Evolutionary conservation across 2,329 filamentous ascomycete genomes (phyloP).

Genomic region (Seiridium cupressi): DNA sequence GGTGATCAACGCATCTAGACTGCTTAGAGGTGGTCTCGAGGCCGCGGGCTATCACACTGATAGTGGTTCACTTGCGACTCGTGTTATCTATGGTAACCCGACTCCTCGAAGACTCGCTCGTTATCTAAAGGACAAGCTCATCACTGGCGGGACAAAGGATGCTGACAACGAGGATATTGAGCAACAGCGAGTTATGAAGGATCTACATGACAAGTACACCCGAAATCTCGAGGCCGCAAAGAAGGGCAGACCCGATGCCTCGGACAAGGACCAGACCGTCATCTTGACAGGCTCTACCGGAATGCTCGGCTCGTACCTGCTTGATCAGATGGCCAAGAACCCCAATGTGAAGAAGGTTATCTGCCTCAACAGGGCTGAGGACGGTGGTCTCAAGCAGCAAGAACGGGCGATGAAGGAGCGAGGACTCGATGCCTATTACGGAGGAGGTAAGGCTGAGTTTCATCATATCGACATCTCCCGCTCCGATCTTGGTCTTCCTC

Average conservation of each 20-base stretch:
- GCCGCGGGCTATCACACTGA: constrained; percentile 30
- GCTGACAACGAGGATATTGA: not conserved
- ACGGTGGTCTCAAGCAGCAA: constrained; percentile 39
- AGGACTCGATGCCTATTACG: constrained; percentile 29
- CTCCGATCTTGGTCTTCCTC: constrained; percentile 44
- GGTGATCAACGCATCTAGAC: constrained; percentile 33
- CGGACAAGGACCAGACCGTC: constrained; percentile 22
- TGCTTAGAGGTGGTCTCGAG: constrained; percentile 34
- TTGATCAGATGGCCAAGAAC: constrained; percentile 33
- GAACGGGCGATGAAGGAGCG: constrained; percentile 32
- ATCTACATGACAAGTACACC: constrained; percentile 24
- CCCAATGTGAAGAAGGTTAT: constrained; percentile 39
- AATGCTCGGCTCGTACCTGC: constrained; percentile 46
- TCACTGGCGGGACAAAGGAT: not conserved
- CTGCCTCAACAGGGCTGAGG: constrained; percentile 46
- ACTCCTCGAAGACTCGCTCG: constrained; percentile 31
- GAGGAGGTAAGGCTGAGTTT: constrained; percentile 41
- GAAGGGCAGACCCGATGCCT: constrained; percentile 20
- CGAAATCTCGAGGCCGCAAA: constrained; percentile 19
- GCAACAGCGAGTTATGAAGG: constrained; percentile 8
- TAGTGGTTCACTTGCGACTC: constrained; percentile 32
- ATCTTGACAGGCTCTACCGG: constrained; percentile 49
- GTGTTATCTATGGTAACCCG: constrained; percentile 38
- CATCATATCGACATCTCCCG: constrained; percentile 47
- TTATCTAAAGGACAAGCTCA: constrained; percentile 22